Evolutionary conservation across 306 rosid genomes (phyloP).

Genomic region (Trifolium subterraneum): DNA sequence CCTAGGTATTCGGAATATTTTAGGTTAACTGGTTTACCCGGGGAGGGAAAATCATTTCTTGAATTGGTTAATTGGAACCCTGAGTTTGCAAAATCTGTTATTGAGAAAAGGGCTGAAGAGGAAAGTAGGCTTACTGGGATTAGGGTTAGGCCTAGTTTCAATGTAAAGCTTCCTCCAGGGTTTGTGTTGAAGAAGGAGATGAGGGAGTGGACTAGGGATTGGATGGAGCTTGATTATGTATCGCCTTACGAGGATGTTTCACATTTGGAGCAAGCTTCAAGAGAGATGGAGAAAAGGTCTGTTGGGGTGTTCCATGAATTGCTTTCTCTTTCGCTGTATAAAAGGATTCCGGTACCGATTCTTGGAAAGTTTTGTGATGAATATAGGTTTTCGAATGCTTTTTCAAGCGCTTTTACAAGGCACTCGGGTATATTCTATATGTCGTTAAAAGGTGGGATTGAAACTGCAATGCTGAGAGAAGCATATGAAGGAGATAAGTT

Average conservation of each 20-base stretch:
- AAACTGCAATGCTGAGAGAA: constrained; percentile 80
- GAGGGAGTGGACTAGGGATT: constrained; percentile 95
- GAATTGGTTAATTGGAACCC: constrained; percentile 78
- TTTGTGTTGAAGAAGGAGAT: constrained; percentile 79
- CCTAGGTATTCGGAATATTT: constrained; percentile 76
- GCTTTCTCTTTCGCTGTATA: constrained; percentile 67
- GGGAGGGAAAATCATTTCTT: constrained; percentile 72
- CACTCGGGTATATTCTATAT: constrained; percentile 82
- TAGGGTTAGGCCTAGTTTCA: constrained; percentile 76
- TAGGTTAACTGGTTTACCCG: constrained; percentile 66
- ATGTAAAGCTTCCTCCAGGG: constrained; percentile 69
- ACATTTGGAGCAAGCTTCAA: constrained; percentile 66
- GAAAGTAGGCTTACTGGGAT: constrained; percentile 64
- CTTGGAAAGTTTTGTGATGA: constrained; percentile 82
- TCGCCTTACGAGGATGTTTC: constrained; percentile 78
- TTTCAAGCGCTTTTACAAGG: constrained; percentile 73
- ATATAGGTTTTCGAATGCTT: constrained; percentile 78
- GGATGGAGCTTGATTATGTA: constrained; percentile 79
- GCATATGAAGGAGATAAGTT: constrained; percentile 64
- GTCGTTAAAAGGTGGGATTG: constrained; percentile 89
- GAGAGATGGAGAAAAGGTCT: constrained; percentile 64
- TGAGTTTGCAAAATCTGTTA: constrained; percentile 73
- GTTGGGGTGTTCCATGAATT: constrained; percentile 56
- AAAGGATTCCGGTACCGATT: constrained; percentile 83
- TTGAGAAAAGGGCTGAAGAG: constrained; percentile 79